Base-by-base conservation (phyloP, 805 yeast genomes). In the Candida maltosa region DNA sequence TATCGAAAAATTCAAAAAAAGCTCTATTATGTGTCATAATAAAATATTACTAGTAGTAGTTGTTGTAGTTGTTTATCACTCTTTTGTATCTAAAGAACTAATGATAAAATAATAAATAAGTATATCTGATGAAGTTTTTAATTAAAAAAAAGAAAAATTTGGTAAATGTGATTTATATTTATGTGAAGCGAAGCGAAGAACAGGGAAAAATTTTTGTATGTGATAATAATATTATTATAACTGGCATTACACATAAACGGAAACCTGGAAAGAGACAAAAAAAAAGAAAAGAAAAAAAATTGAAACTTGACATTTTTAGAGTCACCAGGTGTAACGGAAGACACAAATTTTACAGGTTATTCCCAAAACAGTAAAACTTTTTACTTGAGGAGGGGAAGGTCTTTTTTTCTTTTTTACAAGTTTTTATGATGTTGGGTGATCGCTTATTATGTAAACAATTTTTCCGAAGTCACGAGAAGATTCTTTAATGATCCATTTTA, bases 1-100 rank as follows among this genome's bases (percentile, higher is more conserved):
- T 31, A 26, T 33, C 36, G 22, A 33, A 33, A 19, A 33, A 15
- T 20, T 33, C 36, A 27, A 33, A 33, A 15, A 17, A 26, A 15
- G 24, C 31, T 21, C 21, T 26, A n/a, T 20, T 6, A 20, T 32
- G 10, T 16, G 33, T 15, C 33, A 31, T 31, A 22, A 29, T 29
- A 21, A 21, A 21, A 9, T n/a, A 26, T 5, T 12, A 5, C 9
- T 26, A 26, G 29, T 26, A n/a, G 29, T 16, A 26, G 16, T 26
- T 14, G 16, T 10, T 14, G 11, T 26, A 16, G 16, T n/a, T 14
- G 12, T 10, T 26, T 10, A 26, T 7, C 15, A 4, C 4, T 6
- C 9, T 6, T 26, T 15, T 28, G 4, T 4, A 16, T 16, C 16
- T 16, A 11, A 7, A 26, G 7, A 21, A 8, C 7, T 15, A n/a